Conservation (phyloP, 1,284 basidiomycete species). For the Tremellales sp. region DNA sequence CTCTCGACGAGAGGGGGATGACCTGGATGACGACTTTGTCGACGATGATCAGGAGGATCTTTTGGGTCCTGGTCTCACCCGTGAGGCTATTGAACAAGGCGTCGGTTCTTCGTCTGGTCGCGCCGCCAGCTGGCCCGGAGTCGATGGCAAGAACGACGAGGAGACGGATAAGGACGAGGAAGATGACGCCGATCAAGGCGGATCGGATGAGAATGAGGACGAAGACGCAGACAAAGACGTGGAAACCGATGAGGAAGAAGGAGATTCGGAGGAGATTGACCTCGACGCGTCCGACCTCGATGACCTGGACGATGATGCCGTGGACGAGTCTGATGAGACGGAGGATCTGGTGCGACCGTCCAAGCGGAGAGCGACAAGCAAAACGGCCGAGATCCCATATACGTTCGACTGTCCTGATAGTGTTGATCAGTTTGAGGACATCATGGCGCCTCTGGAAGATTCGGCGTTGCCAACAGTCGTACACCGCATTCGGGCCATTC, state of each 20-base stretch:
- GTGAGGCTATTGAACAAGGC: constrained; percentile 43
- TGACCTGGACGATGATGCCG: constrained; percentile 37
- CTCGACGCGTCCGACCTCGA: constrained; percentile 37
- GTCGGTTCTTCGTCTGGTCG: background rate
- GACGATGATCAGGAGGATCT: constrained; percentile 49
- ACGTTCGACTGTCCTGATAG: constrained; percentile 84
- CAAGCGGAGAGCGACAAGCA: constrained; percentile 51
- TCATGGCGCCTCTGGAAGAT: constrained; percentile 66
- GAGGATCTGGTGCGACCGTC: constrained; percentile 14
- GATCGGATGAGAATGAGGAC: constrained; percentile 29
- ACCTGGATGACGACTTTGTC: constrained; percentile 85
- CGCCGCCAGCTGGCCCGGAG: constrained; percentile 18
- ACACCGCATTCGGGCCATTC: constrained; percentile 82
- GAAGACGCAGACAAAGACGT: constrained; percentile 38
- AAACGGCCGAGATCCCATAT: constrained; percentile 77
- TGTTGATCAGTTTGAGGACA: constrained; percentile 83
- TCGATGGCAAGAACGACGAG: constrained; percentile 37
- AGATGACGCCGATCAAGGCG: constrained; percentile 26
- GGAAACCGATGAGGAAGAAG: constrained; percentile 38
- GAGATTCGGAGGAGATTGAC: constrained; percentile 29
- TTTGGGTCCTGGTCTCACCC: constrained; percentile 55
- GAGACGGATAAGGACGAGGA: constrained; percentile 31
- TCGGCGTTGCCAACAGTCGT: constrained; percentile 75
- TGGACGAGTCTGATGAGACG: constrained; percentile 34
- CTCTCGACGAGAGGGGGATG: constrained; percentile 65